phyloP scores from a whole-genome alignment of 2,329 filamentous ascomycete species.

The Colletotrichum sp. region DNA sequence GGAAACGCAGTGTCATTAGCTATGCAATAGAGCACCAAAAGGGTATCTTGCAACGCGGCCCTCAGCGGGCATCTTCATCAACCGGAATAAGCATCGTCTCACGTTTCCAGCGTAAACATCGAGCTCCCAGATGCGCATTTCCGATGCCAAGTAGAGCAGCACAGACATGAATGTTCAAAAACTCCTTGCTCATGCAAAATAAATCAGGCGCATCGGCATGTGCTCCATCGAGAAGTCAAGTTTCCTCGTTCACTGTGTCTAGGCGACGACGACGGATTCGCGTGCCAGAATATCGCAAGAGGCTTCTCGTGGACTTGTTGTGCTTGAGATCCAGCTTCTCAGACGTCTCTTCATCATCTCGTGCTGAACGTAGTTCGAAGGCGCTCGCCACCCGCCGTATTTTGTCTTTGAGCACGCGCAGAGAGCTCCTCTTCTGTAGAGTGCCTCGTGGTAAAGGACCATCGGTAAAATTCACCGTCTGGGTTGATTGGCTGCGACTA shows the following conservation, averaged over 20 bases:
- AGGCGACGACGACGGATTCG: not conserved
- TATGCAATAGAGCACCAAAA: not conserved
- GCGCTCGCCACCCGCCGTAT: conserved; percentile 16
- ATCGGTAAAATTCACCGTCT: not conserved
- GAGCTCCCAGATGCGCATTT: not conserved
- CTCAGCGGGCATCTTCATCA: not conserved
- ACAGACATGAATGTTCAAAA: not conserved
- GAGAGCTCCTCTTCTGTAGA: not conserved
- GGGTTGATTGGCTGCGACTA: not conserved
- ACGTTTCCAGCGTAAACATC: not conserved
- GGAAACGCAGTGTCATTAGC: not conserved
- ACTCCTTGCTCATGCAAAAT: not conserved
- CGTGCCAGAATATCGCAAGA: not conserved
- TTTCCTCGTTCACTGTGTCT: conserved; percentile 12
- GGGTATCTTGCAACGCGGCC: not conserved
- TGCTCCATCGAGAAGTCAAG: not conserved
- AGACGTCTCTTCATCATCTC: not conserved
- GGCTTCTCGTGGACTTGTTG: conserved; percentile 3
- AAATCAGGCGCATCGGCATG: not conserved
- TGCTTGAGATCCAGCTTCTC: not conserved
- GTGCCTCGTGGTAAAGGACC: not conserved
- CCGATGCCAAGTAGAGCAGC: not conserved
- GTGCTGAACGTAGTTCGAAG: conserved; percentile 4
- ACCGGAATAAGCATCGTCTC: not conserved
- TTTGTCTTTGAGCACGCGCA: not conserved